A percentile compares a stretch with the other conserved stretches of the same genome.
phyloP scores from a whole-genome alignment of 148 eudicot species.

The Vaccinium corymbosum region DNA sequence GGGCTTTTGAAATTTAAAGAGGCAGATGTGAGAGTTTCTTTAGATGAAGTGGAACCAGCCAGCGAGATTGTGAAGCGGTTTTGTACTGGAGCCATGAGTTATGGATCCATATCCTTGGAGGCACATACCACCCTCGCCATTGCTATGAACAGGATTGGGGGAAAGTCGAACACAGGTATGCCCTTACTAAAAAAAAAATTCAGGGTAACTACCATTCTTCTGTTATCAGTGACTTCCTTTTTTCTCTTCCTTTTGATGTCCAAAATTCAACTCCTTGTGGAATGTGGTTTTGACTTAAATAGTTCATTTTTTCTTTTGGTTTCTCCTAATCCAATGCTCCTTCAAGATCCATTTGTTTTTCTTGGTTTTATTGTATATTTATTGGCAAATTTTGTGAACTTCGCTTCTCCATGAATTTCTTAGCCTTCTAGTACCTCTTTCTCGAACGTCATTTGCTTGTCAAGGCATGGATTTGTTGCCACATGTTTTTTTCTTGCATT shows the following conservation, averaged over 20 bases:
- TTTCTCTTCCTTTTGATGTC: not conserved
- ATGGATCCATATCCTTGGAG: slow-evolving; percentile 96
- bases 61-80: slow-evolving; percentile 97
- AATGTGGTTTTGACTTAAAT: slow-evolving; percentile 8
- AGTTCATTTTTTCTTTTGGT: not conserved
- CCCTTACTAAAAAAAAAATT: not conserved
- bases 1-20: slow-evolving; percentile 91
- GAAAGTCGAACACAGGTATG: slow-evolving; percentile 95
- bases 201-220: not conserved
- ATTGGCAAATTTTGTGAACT: not conserved
- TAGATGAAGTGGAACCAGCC: slow-evolving; percentile 93
- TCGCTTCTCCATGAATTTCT: not conserved
- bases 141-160: slow-evolving; percentile 96
- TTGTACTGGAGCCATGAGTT: slow-evolving; percentile 99
- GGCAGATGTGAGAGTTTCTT: slow-evolving; percentile 47
- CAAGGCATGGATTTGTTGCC: not conserved
- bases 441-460: slow-evolving; percentile 3
- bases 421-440: not conserved
- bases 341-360: slow-evolving; percentile 1
- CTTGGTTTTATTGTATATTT: not conserved
- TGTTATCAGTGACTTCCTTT: not conserved
- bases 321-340: not conserved
- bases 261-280: not conserved
- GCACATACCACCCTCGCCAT: slow-evolving; percentile 90
- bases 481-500: not conserved